A percentile compares a stretch with the other conserved stretches of the same genome.
These are phyloP conservation scores for Thermomucor indicae-seudaticae DNA, from an alignment of 371 early-diverging fungal species.

Conservation along the genomic window DNA sequence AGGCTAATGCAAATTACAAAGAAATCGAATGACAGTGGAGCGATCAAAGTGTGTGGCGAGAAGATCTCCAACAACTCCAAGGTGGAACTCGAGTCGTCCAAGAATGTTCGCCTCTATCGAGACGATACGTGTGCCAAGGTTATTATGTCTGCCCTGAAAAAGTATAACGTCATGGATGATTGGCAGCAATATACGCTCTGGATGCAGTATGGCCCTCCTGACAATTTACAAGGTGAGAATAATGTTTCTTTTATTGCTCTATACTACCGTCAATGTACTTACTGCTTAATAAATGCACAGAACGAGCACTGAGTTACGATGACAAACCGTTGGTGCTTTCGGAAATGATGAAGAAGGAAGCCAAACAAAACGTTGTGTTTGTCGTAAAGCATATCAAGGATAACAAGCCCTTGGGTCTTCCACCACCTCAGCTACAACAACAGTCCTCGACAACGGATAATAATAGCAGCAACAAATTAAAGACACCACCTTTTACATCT, in stretches of 20 bases:
- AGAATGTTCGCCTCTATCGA: slow-evolving; percentile 77
- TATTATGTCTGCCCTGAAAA: slow-evolving; percentile 80
- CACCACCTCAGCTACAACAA: no score
- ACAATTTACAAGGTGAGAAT: slow-evolving; percentile 39
- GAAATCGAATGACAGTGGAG: slow-evolving; percentile 52
- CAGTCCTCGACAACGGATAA: no score
- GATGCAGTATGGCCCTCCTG: slow-evolving; percentile 61
- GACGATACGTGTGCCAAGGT: slow-evolving; percentile 86
- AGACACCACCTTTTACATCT: slow-evolving; percentile 17
- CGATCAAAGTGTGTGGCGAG: slow-evolving; percentile 74
- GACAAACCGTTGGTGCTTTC: slow-evolving; percentile 80
- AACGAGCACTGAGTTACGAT: slow-evolving; percentile 75
- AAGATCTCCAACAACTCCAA: slow-evolving; percentile 50
- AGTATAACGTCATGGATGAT: slow-evolving; percentile 87
- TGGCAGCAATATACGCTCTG: slow-evolving; percentile 86
- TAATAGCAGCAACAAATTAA: slow-evolving; percentile 6
- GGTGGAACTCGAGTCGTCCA: slow-evolving; percentile 76
- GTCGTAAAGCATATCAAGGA: slow-evolving; percentile 74
- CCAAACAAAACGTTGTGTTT: slow-evolving; percentile 72
- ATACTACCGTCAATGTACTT: not conserved
- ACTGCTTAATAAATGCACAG: slow-evolving; percentile 25
- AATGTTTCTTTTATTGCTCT: not conserved
- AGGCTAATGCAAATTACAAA: no score
- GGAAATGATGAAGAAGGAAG: slow-evolving; percentile 76
- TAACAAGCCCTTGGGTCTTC: slow-evolving; percentile 44